These are phyloP conservation scores for Raphanus raphanistrum DNA, from an alignment of 345 rosid genomes.

Conservation along the genomic window DNA sequence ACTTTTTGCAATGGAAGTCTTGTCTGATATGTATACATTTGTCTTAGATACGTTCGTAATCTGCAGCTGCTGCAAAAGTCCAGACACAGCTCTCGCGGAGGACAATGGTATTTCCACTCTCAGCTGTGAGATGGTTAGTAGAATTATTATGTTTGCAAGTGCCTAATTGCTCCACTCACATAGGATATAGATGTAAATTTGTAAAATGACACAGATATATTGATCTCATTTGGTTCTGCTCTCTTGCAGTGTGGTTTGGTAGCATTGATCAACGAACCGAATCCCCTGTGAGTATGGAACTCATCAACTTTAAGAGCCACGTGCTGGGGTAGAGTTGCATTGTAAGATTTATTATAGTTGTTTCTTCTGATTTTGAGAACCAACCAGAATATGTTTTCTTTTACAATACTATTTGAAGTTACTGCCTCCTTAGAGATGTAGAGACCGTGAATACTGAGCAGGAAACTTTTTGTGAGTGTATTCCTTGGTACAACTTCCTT, in stretches of 20 bases:
- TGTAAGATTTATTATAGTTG: slow-evolving; percentile 5
- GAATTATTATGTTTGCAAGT: background rate
- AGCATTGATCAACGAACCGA: slow-evolving; percentile 13
- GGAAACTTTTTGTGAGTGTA: background rate
- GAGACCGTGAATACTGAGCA: slow-evolving; percentile 2
- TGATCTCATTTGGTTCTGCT: background rate
- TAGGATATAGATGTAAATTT: background rate
- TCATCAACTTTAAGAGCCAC: slow-evolving; percentile 3
- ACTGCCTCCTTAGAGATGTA: slow-evolving; percentile 1
- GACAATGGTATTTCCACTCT: slow-evolving; percentile 46
- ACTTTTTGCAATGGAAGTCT: background rate
- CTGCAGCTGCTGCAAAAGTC: slow-evolving; percentile 52
- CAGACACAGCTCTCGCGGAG: slow-evolving; percentile 49
- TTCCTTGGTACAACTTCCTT: background rate
- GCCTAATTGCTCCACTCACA: background rate
- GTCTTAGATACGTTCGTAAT: slow-evolving; percentile 49
- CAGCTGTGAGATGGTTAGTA: slow-evolving; percentile 52
- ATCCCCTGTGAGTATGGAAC: slow-evolving; percentile 16
- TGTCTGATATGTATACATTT: slow-evolving; percentile 14
- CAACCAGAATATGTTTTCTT: slow-evolving; percentile 4
- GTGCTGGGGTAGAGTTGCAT: background rate
- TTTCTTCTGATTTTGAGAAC: slow-evolving; percentile 12
- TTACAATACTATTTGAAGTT: background rate
- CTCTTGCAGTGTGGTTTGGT: slow-evolving; percentile 36
- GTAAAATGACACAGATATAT: background rate